Percentiles rank a stretch among this genome's conserved stretches.
Conservation (phyloP, 2,329 filamentous ascomycete genomes). For the Metarhizium guizhouense region DNA sequence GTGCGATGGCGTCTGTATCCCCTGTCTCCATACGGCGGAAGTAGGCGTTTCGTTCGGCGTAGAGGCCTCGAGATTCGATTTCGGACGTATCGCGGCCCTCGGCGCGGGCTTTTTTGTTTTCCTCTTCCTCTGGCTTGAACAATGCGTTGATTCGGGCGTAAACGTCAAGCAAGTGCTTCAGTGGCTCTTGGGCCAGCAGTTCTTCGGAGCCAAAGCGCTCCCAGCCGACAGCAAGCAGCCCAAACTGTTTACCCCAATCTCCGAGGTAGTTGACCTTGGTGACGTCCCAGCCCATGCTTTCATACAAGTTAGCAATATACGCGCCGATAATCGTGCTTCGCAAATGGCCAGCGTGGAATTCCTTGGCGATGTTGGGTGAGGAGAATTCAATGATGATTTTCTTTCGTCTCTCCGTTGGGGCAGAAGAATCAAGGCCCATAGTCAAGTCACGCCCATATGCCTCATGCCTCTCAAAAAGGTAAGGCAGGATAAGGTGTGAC, state of each 20-base stretch:
- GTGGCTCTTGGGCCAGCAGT: slow-evolving; percentile 53
- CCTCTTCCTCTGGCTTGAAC: slow-evolving; percentile 51
- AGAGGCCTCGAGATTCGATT: slow-evolving; percentile 33
- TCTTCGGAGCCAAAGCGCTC: slow-evolving; percentile 59
- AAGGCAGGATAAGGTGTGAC: slow-evolving; percentile 46
- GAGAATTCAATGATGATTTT: slow-evolving; percentile 61
- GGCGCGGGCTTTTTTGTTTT: slow-evolving; percentile 41
- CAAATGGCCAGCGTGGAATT: slow-evolving; percentile 67
- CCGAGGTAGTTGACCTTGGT: slow-evolving; percentile 66
- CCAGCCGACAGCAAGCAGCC: slow-evolving; percentile 59
- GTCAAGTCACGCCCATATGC: slow-evolving; percentile 52
- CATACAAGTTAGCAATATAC: slow-evolving; percentile 60
- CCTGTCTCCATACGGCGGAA: slow-evolving; percentile 55
- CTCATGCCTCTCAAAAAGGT: slow-evolving; percentile 46
- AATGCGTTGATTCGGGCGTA: slow-evolving; percentile 61
- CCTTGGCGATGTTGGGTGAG: slow-evolving; percentile 68
- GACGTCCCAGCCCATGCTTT: slow-evolving; percentile 61
- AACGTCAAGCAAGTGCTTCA: slow-evolving; percentile 64
- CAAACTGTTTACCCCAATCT: slow-evolving; percentile 70
- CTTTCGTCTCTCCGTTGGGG: not conserved
- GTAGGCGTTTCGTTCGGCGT: slow-evolving; percentile 48
- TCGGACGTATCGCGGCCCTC: slow-evolving; percentile 33
- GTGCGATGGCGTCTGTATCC: slow-evolving; percentile 43
- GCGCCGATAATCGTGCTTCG: slow-evolving; percentile 70
- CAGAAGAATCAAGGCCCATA: slow-evolving; percentile 36